Evolutionary conservation across 768 basidiomycete genomes (phyloP).

Genomic region (Lactifluus pinguis): DNA sequence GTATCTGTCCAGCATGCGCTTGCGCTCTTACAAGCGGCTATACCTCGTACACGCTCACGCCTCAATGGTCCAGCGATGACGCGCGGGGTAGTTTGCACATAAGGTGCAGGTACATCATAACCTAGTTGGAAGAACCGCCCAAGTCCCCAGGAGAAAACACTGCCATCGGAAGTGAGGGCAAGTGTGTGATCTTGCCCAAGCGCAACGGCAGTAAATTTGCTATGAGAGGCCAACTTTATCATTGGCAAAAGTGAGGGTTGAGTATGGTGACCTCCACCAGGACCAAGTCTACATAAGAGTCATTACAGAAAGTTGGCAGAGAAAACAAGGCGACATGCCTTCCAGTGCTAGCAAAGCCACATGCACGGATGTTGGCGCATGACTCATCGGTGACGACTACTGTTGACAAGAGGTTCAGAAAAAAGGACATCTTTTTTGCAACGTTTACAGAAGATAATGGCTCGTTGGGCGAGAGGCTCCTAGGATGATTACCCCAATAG

Average conservation of each 20-base stretch:
- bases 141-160: slow-evolving; percentile 84
- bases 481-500: not conserved
- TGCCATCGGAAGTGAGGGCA: slow-evolving; percentile 68
- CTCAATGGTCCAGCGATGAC: slow-evolving; percentile 66
- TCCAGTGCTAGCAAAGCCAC: slow-evolving; percentile 85
- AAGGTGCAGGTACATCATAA: slow-evolving; percentile 60
- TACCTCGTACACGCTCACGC: slow-evolving; percentile 69
- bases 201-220: slow-evolving; percentile 57
- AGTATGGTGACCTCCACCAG: slow-evolving; percentile 50
- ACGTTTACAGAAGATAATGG: not conserved
- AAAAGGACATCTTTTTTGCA: not conserved
- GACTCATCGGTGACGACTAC: slow-evolving; percentile 65
- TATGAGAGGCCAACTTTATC: slow-evolving; percentile 37
- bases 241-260: slow-evolving; percentile 65
- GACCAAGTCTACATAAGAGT: slow-evolving; percentile 47
- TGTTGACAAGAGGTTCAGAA: slow-evolving; percentile 9
- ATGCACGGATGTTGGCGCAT: slow-evolving; percentile 67
- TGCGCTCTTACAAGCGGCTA: slow-evolving; percentile 80
- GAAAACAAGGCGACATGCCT: slow-evolving; percentile 39
- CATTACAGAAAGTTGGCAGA: not conserved
- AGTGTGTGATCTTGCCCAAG: slow-evolving; percentile 94
- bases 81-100: slow-evolving; percentile 61
- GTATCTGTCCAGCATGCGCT: slow-evolving; percentile 80
- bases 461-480: not conserved
- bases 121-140: slow-evolving; percentile 88